phyloP scores from a whole-genome alignment of 148 eudicot genomes.

The Rhododendron griersonianum region DNA sequence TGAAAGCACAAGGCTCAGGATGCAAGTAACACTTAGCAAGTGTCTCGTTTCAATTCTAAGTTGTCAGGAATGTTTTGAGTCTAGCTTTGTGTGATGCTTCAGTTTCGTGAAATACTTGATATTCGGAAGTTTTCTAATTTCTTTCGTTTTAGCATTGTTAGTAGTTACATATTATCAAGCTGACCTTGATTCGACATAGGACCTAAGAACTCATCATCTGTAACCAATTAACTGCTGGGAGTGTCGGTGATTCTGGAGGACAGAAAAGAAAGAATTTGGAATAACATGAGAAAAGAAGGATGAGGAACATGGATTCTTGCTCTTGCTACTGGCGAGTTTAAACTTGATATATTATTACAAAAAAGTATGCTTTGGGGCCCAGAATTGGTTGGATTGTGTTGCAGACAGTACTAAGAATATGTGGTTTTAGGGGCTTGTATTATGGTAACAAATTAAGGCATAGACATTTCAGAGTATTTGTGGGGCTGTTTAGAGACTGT shows the following conservation, averaged over 20 bases:
- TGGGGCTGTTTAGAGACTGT: too few relatives aligned
- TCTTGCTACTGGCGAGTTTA: not conserved
- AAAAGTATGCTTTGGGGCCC: not conserved
- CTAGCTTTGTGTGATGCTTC: too few relatives aligned
- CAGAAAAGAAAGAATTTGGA: not conserved
- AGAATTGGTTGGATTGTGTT: too few relatives aligned
- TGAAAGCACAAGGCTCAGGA: too few relatives aligned
- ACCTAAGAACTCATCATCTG: not conserved
- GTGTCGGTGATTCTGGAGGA: not conserved
- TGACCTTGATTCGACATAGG: not conserved
- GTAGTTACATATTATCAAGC: not conserved
- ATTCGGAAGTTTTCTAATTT: not conserved
- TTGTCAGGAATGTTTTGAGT: too few relatives aligned
- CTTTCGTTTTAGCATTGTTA: not conserved
- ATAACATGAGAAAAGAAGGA: not conserved
- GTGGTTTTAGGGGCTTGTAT: too few relatives aligned
- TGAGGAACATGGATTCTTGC: not conserved
- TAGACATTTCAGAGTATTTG: too few relatives aligned
- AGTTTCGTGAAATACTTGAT: too few relatives aligned
- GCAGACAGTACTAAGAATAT: too few relatives aligned
- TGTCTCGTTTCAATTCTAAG: too few relatives aligned
- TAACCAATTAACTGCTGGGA: not conserved
- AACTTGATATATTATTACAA: not conserved
- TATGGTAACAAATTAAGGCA: too few relatives aligned
- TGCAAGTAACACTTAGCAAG: too few relatives aligned